Base-by-base conservation (phyloP, 1,284 basidiomycete genomes). In the Malassezia dermatis region DNA sequence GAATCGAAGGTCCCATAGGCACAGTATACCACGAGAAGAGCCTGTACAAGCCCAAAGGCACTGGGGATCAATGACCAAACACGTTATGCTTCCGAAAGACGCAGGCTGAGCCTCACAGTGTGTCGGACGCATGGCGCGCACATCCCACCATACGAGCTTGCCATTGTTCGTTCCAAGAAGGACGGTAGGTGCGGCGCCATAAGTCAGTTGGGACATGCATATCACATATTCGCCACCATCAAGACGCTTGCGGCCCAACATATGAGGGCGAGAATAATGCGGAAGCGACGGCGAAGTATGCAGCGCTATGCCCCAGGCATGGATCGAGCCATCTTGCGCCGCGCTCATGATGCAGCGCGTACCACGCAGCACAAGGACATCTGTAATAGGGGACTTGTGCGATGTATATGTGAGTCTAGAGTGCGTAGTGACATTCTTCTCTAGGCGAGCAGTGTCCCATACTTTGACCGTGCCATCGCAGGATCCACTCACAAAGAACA, bases 1-100 rank as follows among this genome's bases (percentile, higher is more conserved):
- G 63, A 96, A 96, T 2, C 93, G 83, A 48, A 90, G 81, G 76
- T 98, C 93, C 90, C 91, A 96, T 1, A 96, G 79, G 3, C 84
- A 83, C 7, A 96, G 77, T 8, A 84, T 81, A 4, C 93, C 93
- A 1, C 81, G 82, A 2, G 85, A 82, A 0, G 91, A 93, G 1
- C 89, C 91, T 27, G 87, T 83, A 6, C 93, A 79, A 31, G 90
- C 78, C 93, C 93, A 96, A 4, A 86, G 81, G 24, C 82, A 81
- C 24, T 82, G 81, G 10, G 46, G 30, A 68, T 91, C 88, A 31
- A 89, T 75, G 63, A 88, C 93, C 48, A 94, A 75, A 45, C 84
- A 83, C 0, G 88, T 86, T 49, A 95, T 86, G 0, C 89, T 83
- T 0, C 93, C 93, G 57, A 83, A 81, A 65, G 93, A 86, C 21